Evolutionary conservation across 73 alveolate genomes (phyloP).

Genomic region (Strombidium stylifer): DNA sequence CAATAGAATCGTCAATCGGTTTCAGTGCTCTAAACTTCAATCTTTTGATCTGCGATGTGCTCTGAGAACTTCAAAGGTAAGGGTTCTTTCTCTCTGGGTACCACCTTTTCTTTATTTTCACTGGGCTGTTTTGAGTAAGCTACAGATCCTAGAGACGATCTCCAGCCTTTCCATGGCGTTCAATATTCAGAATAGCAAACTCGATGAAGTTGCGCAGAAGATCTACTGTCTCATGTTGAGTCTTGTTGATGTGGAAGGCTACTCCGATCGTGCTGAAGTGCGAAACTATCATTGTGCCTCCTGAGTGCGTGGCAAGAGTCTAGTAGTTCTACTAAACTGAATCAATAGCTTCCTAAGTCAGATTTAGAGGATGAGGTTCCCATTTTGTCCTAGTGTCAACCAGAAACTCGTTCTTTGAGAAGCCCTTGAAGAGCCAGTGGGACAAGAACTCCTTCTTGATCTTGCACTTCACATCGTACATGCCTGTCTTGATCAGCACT

Average conservation of each 20-base stretch:
- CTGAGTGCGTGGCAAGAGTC: slow-evolving; percentile 76
- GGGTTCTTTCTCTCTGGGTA: no score
- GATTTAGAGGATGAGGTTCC: slow-evolving; percentile 92
- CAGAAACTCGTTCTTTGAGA: slow-evolving; percentile 81
- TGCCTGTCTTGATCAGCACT: slow-evolving; percentile 9
- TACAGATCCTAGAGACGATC: no score
- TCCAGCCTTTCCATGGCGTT: no score
- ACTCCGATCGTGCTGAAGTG: slow-evolving; percentile 85
- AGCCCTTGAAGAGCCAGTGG: slow-evolving; percentile 67
- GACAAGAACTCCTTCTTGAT: slow-evolving; percentile 72
- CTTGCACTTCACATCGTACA: slow-evolving; percentile 65
- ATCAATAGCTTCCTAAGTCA: slow-evolving; percentile 59
- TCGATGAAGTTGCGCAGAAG: slow-evolving; percentile 71
- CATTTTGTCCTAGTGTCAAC: slow-evolving; percentile 79
- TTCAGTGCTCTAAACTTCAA: no score
- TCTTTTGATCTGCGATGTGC: no score
- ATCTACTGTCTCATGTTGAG: slow-evolving; percentile 65
- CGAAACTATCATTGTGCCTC: slow-evolving; percentile 83
- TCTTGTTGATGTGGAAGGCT: slow-evolving; percentile 77
- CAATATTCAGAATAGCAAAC: no score
- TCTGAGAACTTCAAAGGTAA: no score
- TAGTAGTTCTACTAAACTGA: slow-evolving; percentile 62
- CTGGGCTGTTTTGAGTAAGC: no score
- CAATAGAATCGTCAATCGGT: no score
- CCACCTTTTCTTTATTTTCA: no score